Evolutionary conservation across 2,329 filamentous ascomycete genomes (phyloP).

Genomic region (Neofusicoccum cordaticola): DNA sequence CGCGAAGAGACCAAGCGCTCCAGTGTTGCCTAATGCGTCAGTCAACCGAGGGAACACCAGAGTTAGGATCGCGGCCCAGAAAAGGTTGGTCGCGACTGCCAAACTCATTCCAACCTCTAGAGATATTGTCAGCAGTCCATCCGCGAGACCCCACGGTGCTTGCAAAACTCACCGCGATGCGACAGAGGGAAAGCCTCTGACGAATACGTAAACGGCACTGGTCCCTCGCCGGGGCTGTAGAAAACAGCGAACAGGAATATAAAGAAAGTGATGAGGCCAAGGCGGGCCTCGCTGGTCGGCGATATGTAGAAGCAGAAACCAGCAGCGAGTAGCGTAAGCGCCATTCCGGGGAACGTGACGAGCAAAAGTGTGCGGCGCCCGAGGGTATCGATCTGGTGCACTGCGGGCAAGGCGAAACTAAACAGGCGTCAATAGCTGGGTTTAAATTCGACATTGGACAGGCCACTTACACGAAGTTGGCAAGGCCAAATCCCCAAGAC

Average conservation of each 20-base stretch:
- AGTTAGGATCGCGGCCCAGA: constrained; percentile 40
- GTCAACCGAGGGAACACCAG: constrained; percentile 40
- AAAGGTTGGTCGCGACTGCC: constrained; percentile 40
- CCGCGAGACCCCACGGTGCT: neutral
- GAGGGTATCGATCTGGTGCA: constrained; percentile 44
- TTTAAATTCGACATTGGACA: too few species aligned
- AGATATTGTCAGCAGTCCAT: neutral
- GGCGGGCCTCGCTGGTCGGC: constrained; percentile 23
- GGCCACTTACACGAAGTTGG: constrained; percentile 37
- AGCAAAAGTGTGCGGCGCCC: constrained; percentile 43
- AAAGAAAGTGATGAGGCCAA: constrained; percentile 37
- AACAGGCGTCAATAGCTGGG: neutral
- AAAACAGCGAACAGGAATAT: constrained; percentile 53
- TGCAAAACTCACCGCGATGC: neutral
- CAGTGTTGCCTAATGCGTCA: constrained; percentile 32
- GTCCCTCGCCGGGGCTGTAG: constrained; percentile 47
- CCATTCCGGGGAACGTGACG: constrained; percentile 48
- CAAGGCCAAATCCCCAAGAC: constrained; percentile 45
- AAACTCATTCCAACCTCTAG: constrained; percentile 41
- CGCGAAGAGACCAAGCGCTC: constrained; percentile 41
- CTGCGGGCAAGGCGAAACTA: constrained; percentile 42
- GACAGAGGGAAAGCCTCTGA: constrained; percentile 45
- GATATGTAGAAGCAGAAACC: constrained; percentile 40
- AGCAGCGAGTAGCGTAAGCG: constrained; percentile 49
- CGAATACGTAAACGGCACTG: constrained; percentile 41